phyloP scores from a whole-genome alignment of 108 stramenopile species.

The Poteriospumella lacustris region DNA sequence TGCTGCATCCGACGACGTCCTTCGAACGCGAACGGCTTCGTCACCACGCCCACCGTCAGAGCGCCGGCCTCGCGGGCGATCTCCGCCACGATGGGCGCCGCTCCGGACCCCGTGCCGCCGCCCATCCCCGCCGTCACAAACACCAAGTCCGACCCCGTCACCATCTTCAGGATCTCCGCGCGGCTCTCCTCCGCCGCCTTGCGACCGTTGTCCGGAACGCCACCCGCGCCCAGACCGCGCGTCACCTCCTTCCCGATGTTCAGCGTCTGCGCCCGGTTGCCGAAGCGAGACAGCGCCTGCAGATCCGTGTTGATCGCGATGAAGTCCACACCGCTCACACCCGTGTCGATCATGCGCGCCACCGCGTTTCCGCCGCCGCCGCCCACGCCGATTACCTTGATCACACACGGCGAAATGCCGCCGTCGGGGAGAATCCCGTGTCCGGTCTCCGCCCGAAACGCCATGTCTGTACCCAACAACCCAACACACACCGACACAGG shows the following conservation, averaged over 20 bases:
- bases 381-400: conserved; percentile 64
- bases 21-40: conserved; percentile 85
- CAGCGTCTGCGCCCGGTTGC: conserved; percentile 33
- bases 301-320: conserved; percentile 84
- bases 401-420: conserved; percentile 11
- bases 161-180: conserved; percentile 63
- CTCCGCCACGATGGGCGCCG: conserved; percentile 72
- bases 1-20: conserved; percentile 75
- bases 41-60: conserved; percentile 66
- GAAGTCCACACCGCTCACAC: conserved; percentile 74
- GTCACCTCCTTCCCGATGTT: conserved; percentile 75
- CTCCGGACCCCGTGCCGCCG: conserved; percentile 78
- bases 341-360: conserved; percentile 66
- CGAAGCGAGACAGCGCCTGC: conserved; percentile 56
- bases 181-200: conserved; percentile 73
- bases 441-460: no score
- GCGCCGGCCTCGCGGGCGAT: conserved; percentile 42
- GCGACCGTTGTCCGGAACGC: conserved; percentile 73
- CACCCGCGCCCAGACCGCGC: conserved; percentile 79
- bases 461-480: no score
- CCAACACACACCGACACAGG: no score
- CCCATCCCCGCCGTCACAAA: conserved; percentile 82
- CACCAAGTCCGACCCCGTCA: conserved; percentile 72
- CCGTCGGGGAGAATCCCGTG: conserved; percentile 4
- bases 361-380: conserved; percentile 64